phyloP scores from a whole-genome alignment of 2,329 filamentous ascomycete genomes.

The Aspergillus pseudoglaucus region DNA sequence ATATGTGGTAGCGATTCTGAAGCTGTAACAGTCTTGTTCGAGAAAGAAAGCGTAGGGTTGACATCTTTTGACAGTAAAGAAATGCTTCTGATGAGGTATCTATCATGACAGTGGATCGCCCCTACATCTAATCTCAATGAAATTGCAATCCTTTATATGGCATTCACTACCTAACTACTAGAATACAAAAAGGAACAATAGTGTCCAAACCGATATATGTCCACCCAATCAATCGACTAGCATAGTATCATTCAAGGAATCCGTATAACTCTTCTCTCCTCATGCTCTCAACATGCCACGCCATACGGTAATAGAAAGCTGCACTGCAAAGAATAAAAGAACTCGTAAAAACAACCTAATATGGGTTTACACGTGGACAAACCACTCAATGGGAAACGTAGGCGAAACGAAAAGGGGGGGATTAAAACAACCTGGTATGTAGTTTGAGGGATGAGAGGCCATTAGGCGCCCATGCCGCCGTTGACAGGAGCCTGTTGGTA shows the following conservation, averaged over 20 bases:
- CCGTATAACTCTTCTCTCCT: constrained; percentile 2
- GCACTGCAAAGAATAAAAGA: background rate
- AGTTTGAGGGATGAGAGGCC: constrained; percentile 9
- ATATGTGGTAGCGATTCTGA: too few species aligned
- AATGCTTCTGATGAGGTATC: too few species aligned
- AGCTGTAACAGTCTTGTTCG: too few species aligned
- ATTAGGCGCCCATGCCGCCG: constrained; percentile 15
- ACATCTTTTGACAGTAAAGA: too few species aligned
- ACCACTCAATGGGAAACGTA: constrained; percentile 7
- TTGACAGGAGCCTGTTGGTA: constrained; percentile 26
- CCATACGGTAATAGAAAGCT: constrained; percentile 11
- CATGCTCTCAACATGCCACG: constrained; percentile 6
- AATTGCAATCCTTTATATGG: too few species aligned
- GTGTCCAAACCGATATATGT: constrained; percentile 18
- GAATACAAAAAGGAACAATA: constrained; percentile 21
- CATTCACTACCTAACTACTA: constrained; percentile 14
- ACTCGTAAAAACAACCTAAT: background rate
- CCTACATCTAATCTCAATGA: too few species aligned
- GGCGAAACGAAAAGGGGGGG: background rate
- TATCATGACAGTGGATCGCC: too few species aligned
- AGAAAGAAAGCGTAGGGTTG: too few species aligned
- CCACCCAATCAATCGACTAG: constrained; percentile 14
- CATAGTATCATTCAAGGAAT: constrained; percentile 14
- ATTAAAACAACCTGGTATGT: constrained; percentile 2
- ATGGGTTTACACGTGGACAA: constrained; percentile 15